Base-by-base conservation (phyloP, 768 basidiomycete genomes). In the Amanita inopinata region DNA sequence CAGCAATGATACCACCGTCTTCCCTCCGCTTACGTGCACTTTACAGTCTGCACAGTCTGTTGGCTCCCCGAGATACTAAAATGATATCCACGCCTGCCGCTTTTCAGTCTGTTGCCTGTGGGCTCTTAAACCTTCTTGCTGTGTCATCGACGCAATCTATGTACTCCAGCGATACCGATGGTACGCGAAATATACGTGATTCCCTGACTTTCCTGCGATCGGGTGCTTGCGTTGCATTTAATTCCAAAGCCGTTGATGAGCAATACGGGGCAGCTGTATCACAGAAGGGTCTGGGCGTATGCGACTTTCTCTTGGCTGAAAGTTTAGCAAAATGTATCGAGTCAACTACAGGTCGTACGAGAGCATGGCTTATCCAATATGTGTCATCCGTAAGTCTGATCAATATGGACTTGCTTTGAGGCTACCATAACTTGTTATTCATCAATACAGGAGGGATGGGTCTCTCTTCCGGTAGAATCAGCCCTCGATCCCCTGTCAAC, bases 281-380 rank as follows among this genome's bases (percentile, higher is more conserved):
- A 12, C 60, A 64, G 4, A 67, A 69, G 33, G 56, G 64, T 38
- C 49, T 56, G n/a, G 47, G 46, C 6, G 40, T 71, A n/a, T 53
- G 61, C 28, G 59, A 58, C 10, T 55, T 60, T 6, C 48, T 74
- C 8, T 55, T 76, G 8, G 49, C 73, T 17, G 71, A 76, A 31
- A 66, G 67, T 5, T 53, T 80, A n/a, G 57, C 69, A 3, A 59
- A 60, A 14, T 78, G 74, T 50, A 53, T 80, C 20, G 75, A 78
- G 49, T 62, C 70, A 28, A 71, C 69, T 23, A 55, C 63, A 3
- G 57, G 67, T 15, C 57, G 57, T 0, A 60, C 61, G n/a, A 66
- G 73, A 10, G 57, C 66, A 38, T 78, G 75, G 74, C 53, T 76
- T 9, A 50, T 83, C 17, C 60, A 64, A 30, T 63, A 71, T 44